These are phyloP conservation scores for Drosera spatulata DNA, from an alignment of 179 eudicot species.

Conservation along the genomic window DNA sequence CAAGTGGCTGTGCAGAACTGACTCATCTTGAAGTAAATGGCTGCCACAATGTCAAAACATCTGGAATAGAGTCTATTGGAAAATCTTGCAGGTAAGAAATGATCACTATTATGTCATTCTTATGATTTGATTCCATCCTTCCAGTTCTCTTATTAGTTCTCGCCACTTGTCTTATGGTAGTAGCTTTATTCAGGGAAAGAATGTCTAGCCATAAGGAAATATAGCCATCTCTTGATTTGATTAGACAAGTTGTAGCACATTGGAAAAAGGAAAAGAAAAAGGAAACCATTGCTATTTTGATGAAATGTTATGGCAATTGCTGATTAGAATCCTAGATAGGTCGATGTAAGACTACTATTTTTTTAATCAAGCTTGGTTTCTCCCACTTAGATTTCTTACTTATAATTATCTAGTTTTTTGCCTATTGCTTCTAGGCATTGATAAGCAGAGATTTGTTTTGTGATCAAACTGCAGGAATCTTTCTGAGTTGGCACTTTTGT, in stretches of 20 bases:
- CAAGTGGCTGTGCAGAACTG: constrained; percentile 65
- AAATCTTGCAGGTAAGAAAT: constrained; percentile 52
- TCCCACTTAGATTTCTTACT: background rate
- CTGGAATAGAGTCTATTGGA: constrained; percentile 61
- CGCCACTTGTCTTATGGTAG: no score
- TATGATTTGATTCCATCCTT: no score
- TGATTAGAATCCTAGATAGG: background rate
- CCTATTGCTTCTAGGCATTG: background rate
- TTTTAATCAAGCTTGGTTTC: background rate
- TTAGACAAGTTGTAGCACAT: no score
- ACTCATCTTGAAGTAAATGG: constrained; percentile 75
- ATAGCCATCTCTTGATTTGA: no score
- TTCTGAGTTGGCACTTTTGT: constrained; percentile 58
- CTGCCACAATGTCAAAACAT: constrained; percentile 70
- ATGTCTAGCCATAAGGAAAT: no score
- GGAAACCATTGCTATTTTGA: background rate
- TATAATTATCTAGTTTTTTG: no score
- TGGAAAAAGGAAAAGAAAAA: no score
- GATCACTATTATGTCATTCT: background rate
- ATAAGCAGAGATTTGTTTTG: background rate
- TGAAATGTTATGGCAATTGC: background rate
- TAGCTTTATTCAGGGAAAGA: no score
- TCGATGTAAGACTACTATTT: background rate
- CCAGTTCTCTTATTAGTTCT: no score
- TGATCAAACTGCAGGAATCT: constrained; percentile 36